Evolutionary conservation across 2,329 filamentous ascomycete genomes (phyloP).

Genomic region (Diaporthe batatas): DNA sequence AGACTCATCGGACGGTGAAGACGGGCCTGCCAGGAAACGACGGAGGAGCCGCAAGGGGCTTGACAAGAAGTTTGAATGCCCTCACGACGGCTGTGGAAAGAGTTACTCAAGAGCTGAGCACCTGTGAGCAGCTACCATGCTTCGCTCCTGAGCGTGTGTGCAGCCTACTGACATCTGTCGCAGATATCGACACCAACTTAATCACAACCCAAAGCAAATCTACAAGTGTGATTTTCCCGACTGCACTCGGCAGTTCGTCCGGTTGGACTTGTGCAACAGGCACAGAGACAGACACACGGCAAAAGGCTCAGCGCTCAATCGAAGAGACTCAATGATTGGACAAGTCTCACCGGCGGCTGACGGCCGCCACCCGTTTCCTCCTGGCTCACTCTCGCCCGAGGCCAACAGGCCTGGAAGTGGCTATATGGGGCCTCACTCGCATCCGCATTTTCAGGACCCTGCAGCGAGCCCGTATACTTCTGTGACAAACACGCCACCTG

Average conservation of each 20-base stretch:
- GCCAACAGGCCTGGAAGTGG: slow-evolving; percentile 58
- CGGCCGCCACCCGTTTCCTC: slow-evolving; percentile 55
- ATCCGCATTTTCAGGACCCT: slow-evolving; percentile 61
- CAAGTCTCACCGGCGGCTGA: slow-evolving; percentile 61
- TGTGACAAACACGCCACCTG: slow-evolving; percentile 59
- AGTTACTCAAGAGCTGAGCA: slow-evolving; percentile 97
- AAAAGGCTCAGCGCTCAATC: slow-evolving; percentile 81
- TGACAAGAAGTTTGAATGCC: slow-evolving; percentile 87
- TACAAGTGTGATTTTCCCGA: slow-evolving; percentile 94
- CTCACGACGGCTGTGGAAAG: slow-evolving; percentile 89
- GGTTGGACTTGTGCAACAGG: slow-evolving; percentile 90
- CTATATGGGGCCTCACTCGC: slow-evolving; percentile 58
- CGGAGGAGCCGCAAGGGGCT: slow-evolving; percentile 81
- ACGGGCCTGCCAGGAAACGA: slow-evolving; percentile 70
- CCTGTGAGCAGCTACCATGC: slow-evolving; percentile 70
- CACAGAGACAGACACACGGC: slow-evolving; percentile 86
- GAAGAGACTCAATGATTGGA: slow-evolving; percentile 76
- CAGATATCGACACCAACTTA: slow-evolving; percentile 90
- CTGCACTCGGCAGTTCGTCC: slow-evolving; percentile 90
- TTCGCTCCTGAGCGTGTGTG: not conserved
- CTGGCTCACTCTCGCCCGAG: slow-evolving; percentile 63
- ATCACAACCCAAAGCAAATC: slow-evolving; percentile 95
- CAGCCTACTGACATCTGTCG: slow-evolving; percentile 45
- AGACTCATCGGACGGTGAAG: slow-evolving; percentile 63
- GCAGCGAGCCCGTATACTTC: slow-evolving; percentile 62